A percentile compares a stretch with the other conserved stretches of the same genome.
These are phyloP conservation scores for Nematocida minor DNA, from an alignment of 371 early-diverging fungal species.

Conservation along the genomic window DNA sequence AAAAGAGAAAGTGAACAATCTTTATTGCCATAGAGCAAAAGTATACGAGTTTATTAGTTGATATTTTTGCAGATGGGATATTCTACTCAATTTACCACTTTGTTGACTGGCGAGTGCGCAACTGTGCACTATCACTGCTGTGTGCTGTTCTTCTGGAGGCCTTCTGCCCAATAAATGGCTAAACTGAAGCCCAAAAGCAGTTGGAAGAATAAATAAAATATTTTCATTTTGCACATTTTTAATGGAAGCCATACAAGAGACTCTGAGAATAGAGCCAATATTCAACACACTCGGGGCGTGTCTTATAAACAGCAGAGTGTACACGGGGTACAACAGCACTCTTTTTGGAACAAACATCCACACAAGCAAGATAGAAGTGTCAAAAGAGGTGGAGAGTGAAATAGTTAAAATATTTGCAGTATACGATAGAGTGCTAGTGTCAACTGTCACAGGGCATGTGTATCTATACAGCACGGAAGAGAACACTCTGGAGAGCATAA, in stretches of 20 bases:
- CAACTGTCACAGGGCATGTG: not conserved
- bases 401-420: constrained; percentile 10
- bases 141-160: too few species aligned
- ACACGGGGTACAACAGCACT: not conserved
- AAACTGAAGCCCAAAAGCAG: too few species aligned
- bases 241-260: not conserved
- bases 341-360: not conserved
- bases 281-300: not conserved
- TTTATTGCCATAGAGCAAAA: not conserved
- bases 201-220: too few species aligned
- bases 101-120: too few species aligned
- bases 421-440: not conserved
- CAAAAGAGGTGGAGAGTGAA: constrained; percentile 1
- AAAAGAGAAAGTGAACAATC: not conserved
- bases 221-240: too few species aligned
- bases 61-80: too few species aligned
- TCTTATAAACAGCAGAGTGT: not conserved
- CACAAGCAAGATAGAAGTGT: not conserved
- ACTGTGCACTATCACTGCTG: too few species aligned
- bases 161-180: too few species aligned
- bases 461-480: not conserved
- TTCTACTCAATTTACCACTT: too few species aligned
- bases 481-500: not conserved
- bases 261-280: not conserved
- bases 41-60: too few species aligned